Conservation (phyloP, 2,329 filamentous ascomycete genomes). For the Botryotinia convoluta region DNA sequence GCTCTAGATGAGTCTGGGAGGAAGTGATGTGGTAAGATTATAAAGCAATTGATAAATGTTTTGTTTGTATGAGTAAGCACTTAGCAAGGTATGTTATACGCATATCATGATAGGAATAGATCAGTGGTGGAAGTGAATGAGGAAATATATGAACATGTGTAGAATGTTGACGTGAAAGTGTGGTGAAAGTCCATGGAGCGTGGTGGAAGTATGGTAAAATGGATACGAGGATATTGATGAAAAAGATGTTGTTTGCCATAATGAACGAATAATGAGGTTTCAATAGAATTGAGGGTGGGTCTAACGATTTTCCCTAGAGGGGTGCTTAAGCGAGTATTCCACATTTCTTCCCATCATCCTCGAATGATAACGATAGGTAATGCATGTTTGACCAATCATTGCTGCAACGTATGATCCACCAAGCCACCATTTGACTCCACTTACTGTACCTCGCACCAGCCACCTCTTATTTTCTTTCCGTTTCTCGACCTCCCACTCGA, state of each 20-base stretch:
- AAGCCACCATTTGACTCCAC: too few relatives aligned
- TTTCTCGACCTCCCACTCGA: neutral
- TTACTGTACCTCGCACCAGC: slow-evolving; percentile 10
- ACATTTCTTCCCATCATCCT: neutral
- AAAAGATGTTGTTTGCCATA: neutral
- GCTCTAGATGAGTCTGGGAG: neutral
- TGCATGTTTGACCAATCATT: neutral
- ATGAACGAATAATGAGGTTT: neutral
- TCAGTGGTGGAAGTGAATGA: neutral
- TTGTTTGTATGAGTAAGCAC: neutral
- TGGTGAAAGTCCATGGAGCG: neutral
- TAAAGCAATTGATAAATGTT: neutral
- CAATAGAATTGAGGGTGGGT: neutral
- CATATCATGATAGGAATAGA: neutral
- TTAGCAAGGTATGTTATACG: neutral
- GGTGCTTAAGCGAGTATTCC: neutral
- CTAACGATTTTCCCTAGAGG: neutral
- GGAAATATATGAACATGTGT: neutral
- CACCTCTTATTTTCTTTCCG: slow-evolving; percentile 8
- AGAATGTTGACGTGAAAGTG: neutral
- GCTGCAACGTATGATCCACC: neutral
- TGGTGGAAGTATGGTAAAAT: neutral
- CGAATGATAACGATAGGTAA: neutral
- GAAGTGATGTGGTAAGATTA: neutral
- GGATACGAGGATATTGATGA: neutral